A percentile compares a stretch with the other conserved stretches of the same genome.
These are phyloP conservation scores for Fusarium sp. DNA, from an alignment of 2,329 filamentous ascomycete species.

Conservation along the genomic window DNA sequence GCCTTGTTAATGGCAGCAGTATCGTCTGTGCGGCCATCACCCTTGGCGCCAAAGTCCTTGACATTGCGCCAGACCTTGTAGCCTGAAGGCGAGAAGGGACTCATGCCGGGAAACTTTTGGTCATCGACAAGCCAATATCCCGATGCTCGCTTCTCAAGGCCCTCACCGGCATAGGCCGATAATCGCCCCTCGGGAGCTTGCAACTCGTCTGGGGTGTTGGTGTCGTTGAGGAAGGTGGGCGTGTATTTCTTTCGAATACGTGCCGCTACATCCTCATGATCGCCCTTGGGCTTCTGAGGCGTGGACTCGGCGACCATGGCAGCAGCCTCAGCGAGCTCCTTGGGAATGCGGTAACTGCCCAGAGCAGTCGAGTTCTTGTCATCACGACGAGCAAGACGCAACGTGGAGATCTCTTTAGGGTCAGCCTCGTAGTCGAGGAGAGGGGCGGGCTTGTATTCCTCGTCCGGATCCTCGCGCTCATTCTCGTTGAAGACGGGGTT, in stretches of 20 bases:
- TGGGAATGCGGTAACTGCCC: conserved; percentile 16
- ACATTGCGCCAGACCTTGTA: conserved; percentile 51
- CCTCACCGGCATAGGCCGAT: conserved; percentile 8
- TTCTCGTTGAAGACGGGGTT: conserved; percentile 22
- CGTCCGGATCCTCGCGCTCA: conserved; percentile 12
- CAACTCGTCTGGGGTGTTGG: conserved; percentile 13
- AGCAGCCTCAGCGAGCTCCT: conserved; percentile 20
- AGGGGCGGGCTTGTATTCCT: conserved; percentile 19
- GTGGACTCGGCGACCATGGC: conserved; percentile 16
- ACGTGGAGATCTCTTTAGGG: conserved; percentile 2
- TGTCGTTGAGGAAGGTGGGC: conserved; percentile 9
- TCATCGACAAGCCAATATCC: conserved; percentile 19
- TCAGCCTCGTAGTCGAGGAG: conserved; percentile 17
- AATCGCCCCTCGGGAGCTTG: conserved; percentile 10
- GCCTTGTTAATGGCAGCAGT: conserved; percentile 65
- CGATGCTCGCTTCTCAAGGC: conserved; percentile 15
- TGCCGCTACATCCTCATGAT: conserved; percentile 12
- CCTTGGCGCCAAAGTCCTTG: conserved; percentile 53
- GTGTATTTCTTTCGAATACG: conserved; percentile 17
- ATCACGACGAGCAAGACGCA: conserved; percentile 10
- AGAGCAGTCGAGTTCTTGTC: conserved; percentile 3
- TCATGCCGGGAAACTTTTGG: conserved; percentile 10
- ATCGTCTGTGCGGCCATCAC: conserved; percentile 55
- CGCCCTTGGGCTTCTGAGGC: conserved; percentile 13
- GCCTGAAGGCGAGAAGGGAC: conserved; percentile 26